Conservation (phyloP, 176 grass and related monocot species). For the Alloteropsis semialata region DNA sequence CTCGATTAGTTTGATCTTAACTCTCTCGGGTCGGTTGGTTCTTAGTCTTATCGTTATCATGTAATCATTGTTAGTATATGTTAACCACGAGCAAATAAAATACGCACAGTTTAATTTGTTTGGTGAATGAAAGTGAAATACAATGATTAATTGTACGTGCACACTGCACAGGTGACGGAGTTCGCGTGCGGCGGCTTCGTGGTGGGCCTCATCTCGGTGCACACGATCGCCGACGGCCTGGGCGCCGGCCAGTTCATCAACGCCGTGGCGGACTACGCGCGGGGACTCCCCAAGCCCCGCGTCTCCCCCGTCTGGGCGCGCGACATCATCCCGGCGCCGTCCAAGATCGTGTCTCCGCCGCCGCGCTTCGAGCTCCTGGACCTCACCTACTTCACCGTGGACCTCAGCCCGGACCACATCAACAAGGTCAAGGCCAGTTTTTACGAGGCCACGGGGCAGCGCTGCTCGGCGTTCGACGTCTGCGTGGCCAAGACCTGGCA, state of each 20-base stretch:
- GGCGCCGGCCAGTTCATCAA: constrained; percentile 86
- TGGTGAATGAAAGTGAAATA: too few relatives aligned
- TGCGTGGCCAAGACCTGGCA: constrained; percentile 78
- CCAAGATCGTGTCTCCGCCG: constrained; percentile 41
- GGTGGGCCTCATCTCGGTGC: constrained; percentile 75
- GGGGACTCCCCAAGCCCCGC: constrained; percentile 17
- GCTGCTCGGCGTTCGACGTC: constrained; percentile 87
- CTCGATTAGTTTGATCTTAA: too few relatives aligned
- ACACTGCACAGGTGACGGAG: constrained; percentile 98
- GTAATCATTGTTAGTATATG: too few relatives aligned
- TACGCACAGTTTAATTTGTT: too few relatives aligned
- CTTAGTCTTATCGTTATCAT: too few relatives aligned
- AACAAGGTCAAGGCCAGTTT: constrained; percentile 52
- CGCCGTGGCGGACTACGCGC: constrained; percentile 67
- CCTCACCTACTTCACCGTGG: constrained; percentile 49
- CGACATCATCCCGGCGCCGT: constrained; percentile 66
- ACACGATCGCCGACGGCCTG: constrained; percentile 79
- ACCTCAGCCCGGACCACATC: constrained; percentile 43
- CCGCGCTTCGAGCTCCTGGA: constrained; percentile 38
- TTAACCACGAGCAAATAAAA: too few relatives aligned
- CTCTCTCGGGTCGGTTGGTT: too few relatives aligned
- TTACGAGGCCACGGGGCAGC: constrained; percentile 46
- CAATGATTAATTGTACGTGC: too few relatives aligned
- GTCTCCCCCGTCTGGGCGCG: constrained; percentile 64
- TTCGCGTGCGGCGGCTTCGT: constrained; percentile 80